Conservation (phyloP, 495 filamentous ascomycete genomes). For the Trichocladium uniseriatum region DNA sequence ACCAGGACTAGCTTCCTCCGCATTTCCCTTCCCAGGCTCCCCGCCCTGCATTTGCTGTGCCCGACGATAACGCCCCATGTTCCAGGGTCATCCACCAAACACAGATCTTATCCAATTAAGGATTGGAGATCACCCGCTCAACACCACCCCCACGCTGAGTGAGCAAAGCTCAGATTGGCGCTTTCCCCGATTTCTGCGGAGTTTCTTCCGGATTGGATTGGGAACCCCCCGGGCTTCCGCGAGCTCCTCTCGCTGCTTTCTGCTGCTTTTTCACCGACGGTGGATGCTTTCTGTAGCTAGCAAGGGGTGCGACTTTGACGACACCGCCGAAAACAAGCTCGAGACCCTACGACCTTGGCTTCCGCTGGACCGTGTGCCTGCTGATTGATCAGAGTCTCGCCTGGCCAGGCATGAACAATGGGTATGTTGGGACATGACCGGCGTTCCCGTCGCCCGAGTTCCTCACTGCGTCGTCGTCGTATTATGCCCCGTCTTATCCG, state of each 20-base stretch:
- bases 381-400: neutral
- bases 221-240: neutral
- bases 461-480: neutral
- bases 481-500: too few species aligned
- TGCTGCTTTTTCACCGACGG: neutral
- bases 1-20: conserved; percentile 13
- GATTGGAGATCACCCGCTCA: conserved; percentile 2
- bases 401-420: conserved; percentile 1
- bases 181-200: neutral
- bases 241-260: too few species aligned
- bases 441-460: neutral
- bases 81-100: neutral
- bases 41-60: conserved; percentile 8
- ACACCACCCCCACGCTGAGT: conserved; percentile 1
- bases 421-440: conserved; percentile 1
- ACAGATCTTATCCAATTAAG: conserved; percentile 4
- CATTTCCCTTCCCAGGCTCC: conserved; percentile 7
- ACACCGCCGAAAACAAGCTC: neutral
- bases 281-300: neutral
- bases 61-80: neutral
- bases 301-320: neutral
- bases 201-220: neutral
- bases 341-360: too few species aligned
- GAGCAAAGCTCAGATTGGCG: conserved; percentile 5
- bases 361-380: too few species aligned